Base-by-base conservation (phyloP, 768 basidiomycete genomes). In the Neoboletus brunneissimus region DNA sequence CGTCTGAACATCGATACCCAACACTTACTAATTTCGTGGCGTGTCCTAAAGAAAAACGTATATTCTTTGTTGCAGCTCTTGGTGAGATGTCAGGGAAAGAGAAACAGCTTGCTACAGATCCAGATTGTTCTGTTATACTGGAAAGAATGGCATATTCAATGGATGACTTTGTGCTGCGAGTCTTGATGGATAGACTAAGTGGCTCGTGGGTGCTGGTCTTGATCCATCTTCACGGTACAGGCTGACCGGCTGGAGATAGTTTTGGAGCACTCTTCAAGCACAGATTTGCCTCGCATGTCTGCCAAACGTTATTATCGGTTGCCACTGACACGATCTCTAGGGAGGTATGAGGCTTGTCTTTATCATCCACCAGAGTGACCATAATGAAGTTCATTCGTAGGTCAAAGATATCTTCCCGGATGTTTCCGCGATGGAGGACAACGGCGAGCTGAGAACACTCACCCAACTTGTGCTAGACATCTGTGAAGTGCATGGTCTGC, bases 251-350 rank as follows among this genome's bases (percentile, higher is more conserved):
- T 52, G 45, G 44, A 42, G 57, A 37, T 56, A 88, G 91, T 8
- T 89, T 85, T 59, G 84, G 83, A 56, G 66, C 75, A 23, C 77
- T 94, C 27, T 75, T 81, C 29, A 84, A 79, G 65, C 89, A 98
- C 66, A 83, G 94, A 29, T 98, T 97, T 76, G 93, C 89, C 16
- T 96, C 94, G 25, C 95, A 98, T 82, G 95, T 97, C 8, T 89
- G 89, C 64, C 94, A 98, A 71, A 98, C 94, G 1, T 74, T 97
- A 60, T 79, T 98, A 61, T 80, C 79, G 2, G 82, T 91, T 23
- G 82, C 84, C 7, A 66, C 65, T 29, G 79, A 85, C 43, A 89
- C 89, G 0, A 72, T 91, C 43, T 75, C 81, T 25, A 77, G 90
- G 68, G 91, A 92, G 80, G 89, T 88, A 58, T 27, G 73, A 22